These are phyloP conservation scores for Phytopythium litorale DNA, from an alignment of 352 stramenopile species.

Conservation along the genomic window DNA sequence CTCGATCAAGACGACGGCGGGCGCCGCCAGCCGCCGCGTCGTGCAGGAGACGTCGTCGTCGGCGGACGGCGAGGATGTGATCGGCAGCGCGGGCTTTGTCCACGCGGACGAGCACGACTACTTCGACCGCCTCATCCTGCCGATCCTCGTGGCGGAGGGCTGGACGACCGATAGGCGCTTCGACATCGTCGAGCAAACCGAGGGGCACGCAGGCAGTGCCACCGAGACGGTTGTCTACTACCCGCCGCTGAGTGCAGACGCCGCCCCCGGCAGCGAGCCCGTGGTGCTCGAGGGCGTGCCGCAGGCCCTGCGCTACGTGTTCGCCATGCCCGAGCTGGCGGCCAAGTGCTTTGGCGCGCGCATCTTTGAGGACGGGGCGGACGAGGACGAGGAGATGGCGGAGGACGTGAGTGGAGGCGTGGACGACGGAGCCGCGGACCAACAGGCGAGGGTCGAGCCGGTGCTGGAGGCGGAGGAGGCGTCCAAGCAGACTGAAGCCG, in stretches of 20 bases:
- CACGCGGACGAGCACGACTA: conserved; percentile 52
- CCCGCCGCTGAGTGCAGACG: conserved; percentile 14
- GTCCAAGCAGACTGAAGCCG: not conserved
- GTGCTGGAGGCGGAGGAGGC: conserved; percentile 6
- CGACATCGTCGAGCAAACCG: conserved; percentile 48
- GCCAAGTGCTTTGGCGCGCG: conserved; percentile 72
- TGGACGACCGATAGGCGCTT: conserved; percentile 56
- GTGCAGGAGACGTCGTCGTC: conserved; percentile 2
- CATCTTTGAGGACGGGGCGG: conserved; percentile 28
- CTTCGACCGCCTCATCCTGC: conserved; percentile 80
- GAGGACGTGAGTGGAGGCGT: conserved; percentile 25
- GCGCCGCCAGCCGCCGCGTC: not conserved
- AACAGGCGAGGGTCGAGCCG: conserved; percentile 8
- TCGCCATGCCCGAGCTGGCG: conserved; percentile 33
- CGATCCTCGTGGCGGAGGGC: conserved; percentile 64
- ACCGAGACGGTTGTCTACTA: conserved; percentile 39
- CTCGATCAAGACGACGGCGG: conserved; percentile 50
- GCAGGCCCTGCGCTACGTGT: conserved; percentile 57
- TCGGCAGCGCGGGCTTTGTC: conserved; percentile 8
- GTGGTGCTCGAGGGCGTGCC: conserved; percentile 46
- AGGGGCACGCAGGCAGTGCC: conserved; percentile 29
- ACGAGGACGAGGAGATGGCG: not conserved
- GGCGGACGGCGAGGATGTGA: conserved; percentile 1
- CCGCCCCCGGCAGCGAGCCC: conserved; percentile 10
- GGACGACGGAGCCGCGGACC: conserved; percentile 17